Conservation (phyloP, 2,329 filamentous ascomycete species). For the Botryotinia calthae region DNA sequence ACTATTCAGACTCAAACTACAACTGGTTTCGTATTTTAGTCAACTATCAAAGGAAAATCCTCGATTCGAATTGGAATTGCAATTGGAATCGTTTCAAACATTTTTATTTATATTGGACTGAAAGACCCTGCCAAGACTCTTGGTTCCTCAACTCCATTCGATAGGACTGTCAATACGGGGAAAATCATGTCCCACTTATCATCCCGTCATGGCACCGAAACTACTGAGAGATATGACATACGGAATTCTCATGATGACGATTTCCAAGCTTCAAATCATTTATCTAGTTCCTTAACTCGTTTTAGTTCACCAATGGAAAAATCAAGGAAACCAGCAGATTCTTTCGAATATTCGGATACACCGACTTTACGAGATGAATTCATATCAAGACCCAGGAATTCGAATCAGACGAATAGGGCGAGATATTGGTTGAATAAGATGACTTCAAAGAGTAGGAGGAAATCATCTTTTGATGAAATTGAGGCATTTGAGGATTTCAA, state of each 20-base stretch:
- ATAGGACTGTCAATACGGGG: neutral
- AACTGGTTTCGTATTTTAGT: neutral
- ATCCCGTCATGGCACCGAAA: neutral
- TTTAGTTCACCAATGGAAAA: conserved; percentile 11
- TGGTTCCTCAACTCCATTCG: conserved; percentile 2
- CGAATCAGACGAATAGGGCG: conserved; percentile 20
- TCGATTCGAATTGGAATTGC: neutral
- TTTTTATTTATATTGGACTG: neutral
- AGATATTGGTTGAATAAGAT: conserved; percentile 19
- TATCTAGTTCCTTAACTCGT: neutral
- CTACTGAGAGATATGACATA: neutral
- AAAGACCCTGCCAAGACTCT: conserved; percentile 5
- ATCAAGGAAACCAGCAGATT: neutral
- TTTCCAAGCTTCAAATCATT: neutral
- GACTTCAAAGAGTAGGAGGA: conserved; percentile 1
- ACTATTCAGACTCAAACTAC: neutral
- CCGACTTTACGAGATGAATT: conserved; percentile 24
- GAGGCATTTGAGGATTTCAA: conserved; percentile 3
- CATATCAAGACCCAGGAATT: conserved; percentile 13
- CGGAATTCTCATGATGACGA: neutral
- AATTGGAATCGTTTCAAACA: neutral
- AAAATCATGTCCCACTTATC: conserved; percentile 9
- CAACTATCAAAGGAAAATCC: neutral
- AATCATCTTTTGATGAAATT: conserved; percentile 6
- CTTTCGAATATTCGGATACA: conserved; percentile 23